Evolutionary conservation across 1,284 basidiomycete genomes (phyloP), one percentile per base, ranked within the genome.

Genomic region (Ceratobasidium sp.): DNA sequence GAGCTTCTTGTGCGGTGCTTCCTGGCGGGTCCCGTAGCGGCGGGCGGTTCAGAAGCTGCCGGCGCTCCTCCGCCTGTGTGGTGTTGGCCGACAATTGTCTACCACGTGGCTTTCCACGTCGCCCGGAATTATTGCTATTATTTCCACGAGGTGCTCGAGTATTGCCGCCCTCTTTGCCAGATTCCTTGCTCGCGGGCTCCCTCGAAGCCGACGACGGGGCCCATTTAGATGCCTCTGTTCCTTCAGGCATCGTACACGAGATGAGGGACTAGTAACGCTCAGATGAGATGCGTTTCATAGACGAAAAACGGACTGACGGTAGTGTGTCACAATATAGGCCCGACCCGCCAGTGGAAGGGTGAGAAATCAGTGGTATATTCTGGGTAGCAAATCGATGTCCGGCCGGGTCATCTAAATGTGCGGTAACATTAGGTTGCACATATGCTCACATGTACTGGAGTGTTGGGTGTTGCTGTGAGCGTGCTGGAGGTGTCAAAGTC

Each of bases 201-300:
- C 43, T 54, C 22, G 52, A 49, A 38, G 49, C 50, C 22, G 50
- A 13, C 20, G 62, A 20, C 15, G 52, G 20, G 15, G 62, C 62
- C 62, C 62, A 67, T 67, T 42, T 15, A 32, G 62, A 67, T 22
- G 62, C 62, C 27, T 32, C 62, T n/a, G 62, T 67, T 31, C 62
- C 62, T 29, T 67, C 62, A 31, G 62, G 20, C 62, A 67, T 67
- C 1, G 38, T 40, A 27, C 12, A 50, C 47, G 34, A 67, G n/a
- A 35, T 29, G 22, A 35, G 35, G 38, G 49, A 32, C 7, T 42
- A 32, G 38, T 53, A n/a, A 20, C 10, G 47, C 47, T n/a, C 50
- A 54, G 31, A 38, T 67, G 38, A 67, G 62, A 67, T 52, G 20
- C n/a, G 45, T 34, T 7, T n/a, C 8, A 31, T 22, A 13, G 25